Evolutionary conservation across 2,329 filamentous ascomycete species (phyloP).

Genomic region (Hirsutella thompsonii): DNA sequence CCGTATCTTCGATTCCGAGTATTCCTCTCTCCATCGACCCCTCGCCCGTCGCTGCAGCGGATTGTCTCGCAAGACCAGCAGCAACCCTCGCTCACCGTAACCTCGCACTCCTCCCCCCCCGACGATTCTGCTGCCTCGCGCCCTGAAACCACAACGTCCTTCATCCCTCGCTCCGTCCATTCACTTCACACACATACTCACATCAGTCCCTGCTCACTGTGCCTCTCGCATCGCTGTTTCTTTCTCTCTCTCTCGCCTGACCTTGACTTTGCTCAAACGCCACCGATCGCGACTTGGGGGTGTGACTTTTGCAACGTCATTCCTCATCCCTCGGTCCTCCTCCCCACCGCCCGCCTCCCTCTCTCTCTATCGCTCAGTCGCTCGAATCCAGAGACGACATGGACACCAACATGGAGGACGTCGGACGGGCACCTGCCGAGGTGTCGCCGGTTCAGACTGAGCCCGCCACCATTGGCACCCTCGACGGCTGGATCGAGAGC

Average conservation of each 20-base stretch:
- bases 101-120: neutral
- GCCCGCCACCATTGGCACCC: conserved; percentile 77
- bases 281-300: conserved; percentile 8
- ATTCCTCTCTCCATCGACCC: no score
- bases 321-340: conserved; percentile 2
- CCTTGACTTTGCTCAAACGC: conserved; percentile 1
- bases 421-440: conserved; percentile 72
- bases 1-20: no score
- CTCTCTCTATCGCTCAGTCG: conserved; percentile 6
- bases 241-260: no score
- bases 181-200: no score
- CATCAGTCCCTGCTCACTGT: no score
- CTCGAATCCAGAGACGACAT: conserved; percentile 31
- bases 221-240: no score
- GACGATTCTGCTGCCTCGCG: neutral
- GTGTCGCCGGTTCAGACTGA: conserved; percentile 61
- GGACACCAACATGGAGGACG: conserved; percentile 99
- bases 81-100: neutral
- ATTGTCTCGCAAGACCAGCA: neutral
- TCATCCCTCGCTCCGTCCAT: conserved; percentile 3
- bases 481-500: conserved; percentile 97
- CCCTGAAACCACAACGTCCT: conserved; percentile 1
- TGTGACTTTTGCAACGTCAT: conserved; percentile 17
- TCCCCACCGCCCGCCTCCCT: neutral
- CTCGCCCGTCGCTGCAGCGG: no score